These are phyloP conservation scores for Aspergillus oerlinghausenensis DNA, from an alignment of 2,329 filamentous ascomycete genomes.

Conservation along the genomic window DNA sequence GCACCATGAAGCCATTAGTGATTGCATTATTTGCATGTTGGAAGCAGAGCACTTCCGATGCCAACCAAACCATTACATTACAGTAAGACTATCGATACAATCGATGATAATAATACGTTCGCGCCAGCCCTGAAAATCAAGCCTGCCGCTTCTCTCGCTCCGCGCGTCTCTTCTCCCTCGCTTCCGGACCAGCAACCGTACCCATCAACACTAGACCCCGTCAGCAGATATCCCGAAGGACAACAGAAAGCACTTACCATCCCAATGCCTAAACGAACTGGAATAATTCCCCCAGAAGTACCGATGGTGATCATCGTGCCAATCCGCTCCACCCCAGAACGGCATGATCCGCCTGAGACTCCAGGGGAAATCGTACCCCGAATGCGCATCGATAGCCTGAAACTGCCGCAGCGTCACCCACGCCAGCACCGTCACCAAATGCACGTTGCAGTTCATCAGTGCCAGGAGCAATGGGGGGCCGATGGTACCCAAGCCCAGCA, in stretches of 20 bases:
- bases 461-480: slow-evolving; percentile 75
- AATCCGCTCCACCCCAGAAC: slow-evolving; percentile 92
- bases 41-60: neutral
- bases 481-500: slow-evolving; percentile 81
- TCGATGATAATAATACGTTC: too few relatives aligned
- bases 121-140: neutral
- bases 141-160: neutral
- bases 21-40: neutral
- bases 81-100: neutral
- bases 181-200: slow-evolving; percentile 18
- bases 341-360: slow-evolving; percentile 78
- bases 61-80: neutral
- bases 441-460: slow-evolving; percentile 72
- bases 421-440: slow-evolving; percentile 91
- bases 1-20: too few relatives aligned
- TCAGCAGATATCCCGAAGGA: neutral
- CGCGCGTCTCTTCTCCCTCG: slow-evolving; percentile 9
- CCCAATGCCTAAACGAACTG: slow-evolving; percentile 97
- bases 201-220: slow-evolving; percentile 16
- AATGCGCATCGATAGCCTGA: slow-evolving; percentile 95
- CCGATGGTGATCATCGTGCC: slow-evolving; percentile 95
- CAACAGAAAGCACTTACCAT: slow-evolving; percentile 39
- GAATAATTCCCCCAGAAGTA: slow-evolving; percentile 96
- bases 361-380: slow-evolving; percentile 97
- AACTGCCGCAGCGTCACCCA: slow-evolving; percentile 89